Evolutionary conservation across 129 eudicot genomes (phyloP).

Genomic region (Escallonia herrerae): DNA sequence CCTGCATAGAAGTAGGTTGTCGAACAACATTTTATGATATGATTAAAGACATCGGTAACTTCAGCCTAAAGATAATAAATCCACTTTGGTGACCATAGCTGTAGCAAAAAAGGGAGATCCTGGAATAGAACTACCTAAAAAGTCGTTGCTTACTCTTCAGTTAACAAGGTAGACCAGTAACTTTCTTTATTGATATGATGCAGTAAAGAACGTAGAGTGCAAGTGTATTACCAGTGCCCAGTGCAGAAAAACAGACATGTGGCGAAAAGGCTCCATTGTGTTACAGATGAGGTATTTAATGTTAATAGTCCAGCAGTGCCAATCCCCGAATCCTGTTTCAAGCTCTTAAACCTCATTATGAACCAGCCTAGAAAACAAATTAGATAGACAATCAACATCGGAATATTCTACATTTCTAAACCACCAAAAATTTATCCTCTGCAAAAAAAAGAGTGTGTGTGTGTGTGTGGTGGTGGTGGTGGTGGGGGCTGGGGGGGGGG

Average conservation of each 20-base stretch:
- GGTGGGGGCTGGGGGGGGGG: too few relatives aligned
- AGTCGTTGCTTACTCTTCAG: neutral
- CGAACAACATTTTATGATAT: too few relatives aligned
- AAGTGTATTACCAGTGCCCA: conserved; percentile 73
- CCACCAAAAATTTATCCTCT: too few relatives aligned
- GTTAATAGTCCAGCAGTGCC: conserved; percentile 25
- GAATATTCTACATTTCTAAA: too few relatives aligned
- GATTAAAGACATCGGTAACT: too few relatives aligned
- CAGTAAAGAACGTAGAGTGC: neutral
- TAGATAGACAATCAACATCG: neutral
- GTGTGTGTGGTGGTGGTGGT: too few relatives aligned
- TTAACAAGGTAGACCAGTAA: neutral
- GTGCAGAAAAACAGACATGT: conserved; percentile 77
- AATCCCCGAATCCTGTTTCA: conserved; percentile 33
- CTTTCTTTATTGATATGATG: neutral
- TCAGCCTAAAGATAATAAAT: neutral
- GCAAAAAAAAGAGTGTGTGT: too few relatives aligned
- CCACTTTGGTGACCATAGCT: neutral
- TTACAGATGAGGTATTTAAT: conserved; percentile 53
- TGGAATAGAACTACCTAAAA: too few relatives aligned
- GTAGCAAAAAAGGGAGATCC: too few relatives aligned
- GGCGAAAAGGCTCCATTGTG: conserved; percentile 87
- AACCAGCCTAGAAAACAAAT: conserved; percentile 48
- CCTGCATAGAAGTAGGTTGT: conserved; percentile 28
- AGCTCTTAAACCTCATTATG: conserved; percentile 47